These are phyloP conservation scores for Ramicandelaber brevisporus DNA, from an alignment of 192 early-diverging fungal genomes.

Conservation along the genomic window DNA sequence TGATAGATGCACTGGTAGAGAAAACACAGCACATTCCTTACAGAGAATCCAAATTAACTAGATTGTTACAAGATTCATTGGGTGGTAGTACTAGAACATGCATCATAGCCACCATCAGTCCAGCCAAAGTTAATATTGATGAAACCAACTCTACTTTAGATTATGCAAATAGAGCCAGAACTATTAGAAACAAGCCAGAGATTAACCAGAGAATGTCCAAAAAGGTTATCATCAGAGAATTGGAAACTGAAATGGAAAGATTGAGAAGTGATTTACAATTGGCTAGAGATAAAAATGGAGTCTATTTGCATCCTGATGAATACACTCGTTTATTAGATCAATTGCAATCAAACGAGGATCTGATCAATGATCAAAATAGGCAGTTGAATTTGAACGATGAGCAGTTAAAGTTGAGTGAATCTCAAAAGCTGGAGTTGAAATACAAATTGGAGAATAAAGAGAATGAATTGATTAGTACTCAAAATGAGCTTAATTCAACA, in stretches of 20 bases:
- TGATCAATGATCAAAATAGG: constrained; percentile 5
- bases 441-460: constrained; percentile 10
- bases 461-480: constrained; percentile 7
- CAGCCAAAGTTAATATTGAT: constrained; percentile 31
- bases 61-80: constrained; percentile 73
- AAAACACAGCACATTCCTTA: constrained; percentile 38
- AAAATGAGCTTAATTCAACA: constrained; percentile 6
- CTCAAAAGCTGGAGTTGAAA: constrained; percentile 5
- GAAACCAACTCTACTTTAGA: constrained; percentile 53
- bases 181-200: constrained; percentile 49
- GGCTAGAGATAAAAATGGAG: constrained; percentile 58
- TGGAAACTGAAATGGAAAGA: constrained; percentile 50
- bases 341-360: constrained; percentile 12
- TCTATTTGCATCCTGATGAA: constrained; percentile 42
- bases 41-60: constrained; percentile 67
- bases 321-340: constrained; percentile 27
- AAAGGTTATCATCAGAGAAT: constrained; percentile 55
- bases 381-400: constrained; percentile 6
- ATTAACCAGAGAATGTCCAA: constrained; percentile 59
- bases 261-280: constrained; percentile 55
- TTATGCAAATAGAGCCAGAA: constrained; percentile 53
- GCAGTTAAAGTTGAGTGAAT: constrained; percentile 10
- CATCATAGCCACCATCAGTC: constrained; percentile 84
- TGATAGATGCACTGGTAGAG: constrained; percentile 38
- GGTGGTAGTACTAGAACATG: constrained; percentile 81